Conservation (phyloP, 768 basidiomycete genomes). For the Trametes gibbosa region DNA sequence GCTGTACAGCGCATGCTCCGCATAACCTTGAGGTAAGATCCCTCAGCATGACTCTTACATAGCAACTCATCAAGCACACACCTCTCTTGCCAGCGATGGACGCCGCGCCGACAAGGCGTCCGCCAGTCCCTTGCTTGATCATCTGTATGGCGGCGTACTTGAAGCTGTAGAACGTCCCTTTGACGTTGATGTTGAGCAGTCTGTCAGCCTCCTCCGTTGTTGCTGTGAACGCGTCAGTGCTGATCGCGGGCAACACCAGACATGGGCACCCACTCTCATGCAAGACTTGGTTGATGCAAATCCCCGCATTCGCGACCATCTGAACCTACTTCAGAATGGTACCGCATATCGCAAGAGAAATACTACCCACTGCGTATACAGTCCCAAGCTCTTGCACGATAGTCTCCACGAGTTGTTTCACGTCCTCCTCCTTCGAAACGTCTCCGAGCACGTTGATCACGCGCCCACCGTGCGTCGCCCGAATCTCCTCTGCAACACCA, state of each 20-base stretch:
- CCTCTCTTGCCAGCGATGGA: slow-evolving; percentile 18
- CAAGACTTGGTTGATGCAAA: slow-evolving; percentile 4
- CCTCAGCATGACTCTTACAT: too few relatives aligned
- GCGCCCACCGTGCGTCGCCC: slow-evolving; percentile 20
- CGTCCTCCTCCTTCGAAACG: slow-evolving; percentile 40
- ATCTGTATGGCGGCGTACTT: slow-evolving; percentile 39
- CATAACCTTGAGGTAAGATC: not conserved
- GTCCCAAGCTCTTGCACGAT: slow-evolving; percentile 38
- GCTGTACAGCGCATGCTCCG: slow-evolving; percentile 19
- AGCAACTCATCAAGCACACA: not conserved
- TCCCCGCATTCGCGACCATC: slow-evolving; percentile 27
- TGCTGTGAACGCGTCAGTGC: not conserved
- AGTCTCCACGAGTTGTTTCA: slow-evolving; percentile 37
- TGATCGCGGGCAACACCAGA: not conserved
- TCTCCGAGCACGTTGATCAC: slow-evolving; percentile 35
- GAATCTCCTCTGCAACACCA: slow-evolving; percentile 11
- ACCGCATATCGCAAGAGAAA: not conserved
- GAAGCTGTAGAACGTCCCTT: slow-evolving; percentile 38
- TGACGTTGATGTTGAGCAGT: slow-evolving; percentile 31
- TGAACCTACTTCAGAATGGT: not conserved
- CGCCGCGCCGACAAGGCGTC: slow-evolving; percentile 36
- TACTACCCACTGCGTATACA: slow-evolving; percentile 44
- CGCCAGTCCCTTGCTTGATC: slow-evolving; percentile 38
- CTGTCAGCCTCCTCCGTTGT: slow-evolving; percentile 28
- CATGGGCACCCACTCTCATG: slow-evolving; percentile 3